Base-by-base conservation (phyloP, 2,329 filamentous ascomycete species). In the Simplicillium sp. region DNA sequence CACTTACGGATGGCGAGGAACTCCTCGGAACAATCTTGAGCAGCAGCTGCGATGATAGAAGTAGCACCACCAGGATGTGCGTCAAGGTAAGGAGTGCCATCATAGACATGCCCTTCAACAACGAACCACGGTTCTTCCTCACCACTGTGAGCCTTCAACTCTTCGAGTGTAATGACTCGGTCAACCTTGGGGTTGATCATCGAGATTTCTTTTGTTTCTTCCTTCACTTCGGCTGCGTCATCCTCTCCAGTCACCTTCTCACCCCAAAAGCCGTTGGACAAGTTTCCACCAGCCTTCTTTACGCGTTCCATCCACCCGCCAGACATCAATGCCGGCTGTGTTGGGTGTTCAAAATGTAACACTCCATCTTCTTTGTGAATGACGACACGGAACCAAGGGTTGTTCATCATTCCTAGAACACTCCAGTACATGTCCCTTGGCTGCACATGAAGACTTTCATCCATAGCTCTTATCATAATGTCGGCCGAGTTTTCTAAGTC, bases 391-490 rank as follows among this genome's bases (percentile, higher is more conserved):
- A 84, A 96, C 89, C 89, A 96, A 0, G 87, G 85, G 52, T 95
- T 95, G 62, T 95, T 95, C 89, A 96, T 95, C 89, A 96, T 96
- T 0, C 89, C 88, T 32, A 95, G 66, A 2, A 94, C 87, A 45
- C 80, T 88, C 89, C 89, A 96, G 64, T 95, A 95, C 86, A 95
- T 92, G 53, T 96, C 89, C 46, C 86, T 74, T 4, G 89, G 89
- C 57, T 94, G 87, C 0, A 86, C 68, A 60, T 84, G 86, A 77
- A 95, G 82, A 41, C 82, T 76, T 48, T 95, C 89, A 50, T 96
- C 89, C 87, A 95, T 94, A 4, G 82, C 83, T 35, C 89, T 74
- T 5, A 94, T 80, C 54, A 94, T 72, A 31, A 96, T 77, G 52
- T 88, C 87, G 34, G 79, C 74, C 1, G 84, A 75, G 3, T 62